These are phyloP conservation scores for Azolla pinnata DNA, from an alignment of 75 land plant species.

Conservation along the genomic window DNA sequence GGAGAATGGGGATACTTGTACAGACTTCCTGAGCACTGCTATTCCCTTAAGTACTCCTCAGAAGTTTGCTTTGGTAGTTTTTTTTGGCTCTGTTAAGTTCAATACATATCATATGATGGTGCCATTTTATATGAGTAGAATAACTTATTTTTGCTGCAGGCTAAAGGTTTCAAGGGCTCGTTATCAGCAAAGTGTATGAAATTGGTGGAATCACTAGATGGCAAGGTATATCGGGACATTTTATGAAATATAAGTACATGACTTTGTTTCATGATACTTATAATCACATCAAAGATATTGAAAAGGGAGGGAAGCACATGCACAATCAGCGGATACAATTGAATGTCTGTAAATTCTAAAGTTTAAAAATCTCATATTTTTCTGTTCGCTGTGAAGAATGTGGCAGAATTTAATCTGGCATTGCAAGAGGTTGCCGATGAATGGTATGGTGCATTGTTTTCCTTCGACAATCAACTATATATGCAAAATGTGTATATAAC, in stretches of 20 bases:
- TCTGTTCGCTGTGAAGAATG: slow-evolving; percentile 29
- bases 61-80: slow-evolving; percentile 52
- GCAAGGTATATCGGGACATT: too few species aligned
- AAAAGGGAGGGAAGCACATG: too few species aligned
- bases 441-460: slow-evolving; percentile 49
- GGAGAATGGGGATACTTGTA: slow-evolving; percentile 55
- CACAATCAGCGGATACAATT: too few species aligned
- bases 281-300: not conserved
- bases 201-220: slow-evolving; percentile 72
- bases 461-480: not conserved
- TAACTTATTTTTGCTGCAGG: slow-evolving; percentile 34
- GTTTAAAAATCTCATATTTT: too few species aligned
- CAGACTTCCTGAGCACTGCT: slow-evolving; percentile 19
- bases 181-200: slow-evolving; percentile 49
- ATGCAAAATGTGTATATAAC: slow-evolving; percentile 1
- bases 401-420: slow-evolving; percentile 62
- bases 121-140: too few species aligned
- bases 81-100: slow-evolving; percentile 3
- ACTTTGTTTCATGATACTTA: slow-evolving; percentile 2
- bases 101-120: too few species aligned
- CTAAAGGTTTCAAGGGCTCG: slow-evolving; percentile 61
- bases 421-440: slow-evolving; percentile 55
- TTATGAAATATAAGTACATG: too few species aligned
- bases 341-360: too few species aligned
- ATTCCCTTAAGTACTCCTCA: slow-evolving; percentile 38